These are phyloP conservation scores for Lactuca sativa DNA, from an alignment of 129 eudicot species.

Conservation along the genomic window DNA sequence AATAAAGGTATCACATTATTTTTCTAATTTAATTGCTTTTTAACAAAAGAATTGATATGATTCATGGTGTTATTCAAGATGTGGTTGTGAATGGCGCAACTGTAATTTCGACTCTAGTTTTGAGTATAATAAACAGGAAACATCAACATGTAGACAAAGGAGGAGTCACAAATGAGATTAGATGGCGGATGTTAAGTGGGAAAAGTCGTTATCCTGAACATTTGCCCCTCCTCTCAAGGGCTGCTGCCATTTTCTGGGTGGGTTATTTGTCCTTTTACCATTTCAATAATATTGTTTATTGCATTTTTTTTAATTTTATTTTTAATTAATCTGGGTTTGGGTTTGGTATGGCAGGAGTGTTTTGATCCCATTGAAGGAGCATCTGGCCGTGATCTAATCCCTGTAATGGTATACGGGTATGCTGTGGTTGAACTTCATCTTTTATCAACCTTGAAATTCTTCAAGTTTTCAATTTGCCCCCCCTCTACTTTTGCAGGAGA, in stretches of 20 bases:
- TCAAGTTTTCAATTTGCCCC: neutral
- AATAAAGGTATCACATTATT: too few relatives aligned
- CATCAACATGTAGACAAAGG: too few relatives aligned
- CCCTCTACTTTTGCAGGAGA: conserved; percentile 61
- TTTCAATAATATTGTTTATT: neutral
- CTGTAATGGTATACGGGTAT: conserved; percentile 98
- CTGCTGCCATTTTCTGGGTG: conserved; percentile 90
- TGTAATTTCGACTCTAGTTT: too few relatives aligned
- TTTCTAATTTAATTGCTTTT: too few relatives aligned
- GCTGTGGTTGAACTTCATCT: conserved; percentile 16
- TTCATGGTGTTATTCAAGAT: too few relatives aligned
- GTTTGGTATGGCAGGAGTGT: conserved; percentile 59
- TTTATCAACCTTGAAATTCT: neutral
- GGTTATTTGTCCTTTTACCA: conserved; percentile 16
- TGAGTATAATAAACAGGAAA: too few relatives aligned
- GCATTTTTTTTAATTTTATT: neutral
- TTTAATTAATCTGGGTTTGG: neutral
- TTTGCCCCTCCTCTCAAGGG: too few relatives aligned
- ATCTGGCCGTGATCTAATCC: conserved; percentile 92
- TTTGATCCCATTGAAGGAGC: conserved; percentile 87
- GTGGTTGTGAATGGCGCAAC: too few relatives aligned
- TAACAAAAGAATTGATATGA: too few relatives aligned
- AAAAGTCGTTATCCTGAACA: too few relatives aligned
- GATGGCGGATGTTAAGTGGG: too few relatives aligned
- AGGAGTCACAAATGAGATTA: too few relatives aligned